Evolutionary conservation across 768 basidiomycete species (phyloP).

Genomic region (Suillus lakei): DNA sequence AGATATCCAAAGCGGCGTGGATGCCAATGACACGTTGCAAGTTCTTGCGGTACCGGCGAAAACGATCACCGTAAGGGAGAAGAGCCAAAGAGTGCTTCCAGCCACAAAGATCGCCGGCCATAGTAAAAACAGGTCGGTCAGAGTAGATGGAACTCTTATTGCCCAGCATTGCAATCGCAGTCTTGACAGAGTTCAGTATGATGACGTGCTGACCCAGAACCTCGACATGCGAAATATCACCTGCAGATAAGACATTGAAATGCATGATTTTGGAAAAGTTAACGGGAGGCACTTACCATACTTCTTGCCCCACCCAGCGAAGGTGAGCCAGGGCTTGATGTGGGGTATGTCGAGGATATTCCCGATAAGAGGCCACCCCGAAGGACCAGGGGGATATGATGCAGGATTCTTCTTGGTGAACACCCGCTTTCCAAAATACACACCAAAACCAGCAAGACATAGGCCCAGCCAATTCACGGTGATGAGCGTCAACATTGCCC

Average conservation of each 20-base stretch:
- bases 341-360: no score
- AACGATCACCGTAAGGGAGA: no score
- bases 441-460: no score
- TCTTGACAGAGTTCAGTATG: slow-evolving; percentile 53
- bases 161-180: slow-evolving; percentile 55
- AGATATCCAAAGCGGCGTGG: slow-evolving; percentile 20
- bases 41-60: slow-evolving; percentile 9
- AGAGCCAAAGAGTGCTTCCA: background rate
- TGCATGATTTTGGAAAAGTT: background rate
- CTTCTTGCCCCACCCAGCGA: slow-evolving; percentile 22
- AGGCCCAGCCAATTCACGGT: no score
- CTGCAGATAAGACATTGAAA: slow-evolving; percentile 47
- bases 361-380: no score
- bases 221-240: no score
- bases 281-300: slow-evolving; percentile 1
- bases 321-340: slow-evolving; percentile 28
- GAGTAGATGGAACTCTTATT: slow-evolving; percentile 62
- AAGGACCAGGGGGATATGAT: no score
- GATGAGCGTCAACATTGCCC: no score
- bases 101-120: slow-evolving; percentile 18
- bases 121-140: slow-evolving; percentile 48
- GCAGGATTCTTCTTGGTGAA: no score
- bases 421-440: no score
- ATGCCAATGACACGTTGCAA: slow-evolving; percentile 9
- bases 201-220: no score